These are phyloP conservation scores for Coemansia sp. DNA, from an alignment of 192 early-diverging fungal genomes.

Conservation along the genomic window DNA sequence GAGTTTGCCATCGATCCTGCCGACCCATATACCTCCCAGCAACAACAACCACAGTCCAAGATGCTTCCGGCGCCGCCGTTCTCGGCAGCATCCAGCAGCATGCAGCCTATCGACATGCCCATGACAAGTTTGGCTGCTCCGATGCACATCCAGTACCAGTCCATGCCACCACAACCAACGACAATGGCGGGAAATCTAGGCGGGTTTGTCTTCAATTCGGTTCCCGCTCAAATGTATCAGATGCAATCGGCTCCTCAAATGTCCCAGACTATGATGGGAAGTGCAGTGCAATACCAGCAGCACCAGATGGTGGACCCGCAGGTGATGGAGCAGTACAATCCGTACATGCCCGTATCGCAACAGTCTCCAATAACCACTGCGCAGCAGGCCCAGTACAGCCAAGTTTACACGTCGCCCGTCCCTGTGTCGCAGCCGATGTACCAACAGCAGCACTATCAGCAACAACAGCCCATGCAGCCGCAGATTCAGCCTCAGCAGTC, in stretches of 20 bases:
- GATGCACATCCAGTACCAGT: conserved; percentile 12
- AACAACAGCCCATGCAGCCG: not conserved
- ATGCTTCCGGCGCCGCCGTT: conserved; percentile 10
- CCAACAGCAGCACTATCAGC: conserved; percentile 13
- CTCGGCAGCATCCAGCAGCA: not conserved
- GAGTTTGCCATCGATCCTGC: conserved; percentile 10
- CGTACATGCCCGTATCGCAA: conserved; percentile 14
- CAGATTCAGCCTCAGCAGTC: conserved; percentile 1
- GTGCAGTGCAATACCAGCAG: conserved; percentile 1
- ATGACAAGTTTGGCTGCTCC: not conserved
- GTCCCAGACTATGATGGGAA: not conserved
- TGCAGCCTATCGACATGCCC: conserved; percentile 12
- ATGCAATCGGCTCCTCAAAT: conserved; percentile 1
- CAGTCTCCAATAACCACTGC: not conserved
- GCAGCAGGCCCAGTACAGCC: conserved; percentile 1
- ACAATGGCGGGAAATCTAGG: not conserved
- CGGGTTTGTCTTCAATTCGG: conserved; percentile 6
- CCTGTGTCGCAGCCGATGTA: not conserved
- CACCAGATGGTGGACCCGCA: conserved; percentile 16
- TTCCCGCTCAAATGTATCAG: conserved; percentile 13
- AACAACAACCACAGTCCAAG: conserved; percentile 2
- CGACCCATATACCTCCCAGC: conserved; percentile 9
- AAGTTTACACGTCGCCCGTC: conserved; percentile 3
- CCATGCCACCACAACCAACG: conserved; percentile 5
- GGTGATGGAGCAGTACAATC: conserved; percentile 9